A percentile compares a stretch with the other conserved stretches of the same genome.
phyloP scores from a whole-genome alignment of 2,329 filamentous ascomycete genomes.

The Corniculantispora saksenae region DNA sequence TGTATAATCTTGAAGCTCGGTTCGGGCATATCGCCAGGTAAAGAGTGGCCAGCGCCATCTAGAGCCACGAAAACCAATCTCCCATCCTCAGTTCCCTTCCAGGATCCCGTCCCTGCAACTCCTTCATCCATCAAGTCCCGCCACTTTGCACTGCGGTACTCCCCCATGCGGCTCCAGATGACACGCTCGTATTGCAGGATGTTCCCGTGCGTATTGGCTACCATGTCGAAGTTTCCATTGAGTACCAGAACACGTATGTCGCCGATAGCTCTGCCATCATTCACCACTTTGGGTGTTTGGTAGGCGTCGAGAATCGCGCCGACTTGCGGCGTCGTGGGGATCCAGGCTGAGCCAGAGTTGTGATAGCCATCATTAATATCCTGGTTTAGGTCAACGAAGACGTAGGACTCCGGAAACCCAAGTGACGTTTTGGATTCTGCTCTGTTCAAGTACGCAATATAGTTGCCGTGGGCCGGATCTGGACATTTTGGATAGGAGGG shows the following conservation, averaged over 20 bases:
- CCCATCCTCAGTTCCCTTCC: conserved; percentile 24
- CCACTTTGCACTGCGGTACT: conserved; percentile 37
- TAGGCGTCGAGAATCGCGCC: conserved; percentile 23
- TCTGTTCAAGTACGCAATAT: conserved; percentile 28
- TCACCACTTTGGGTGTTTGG: conserved; percentile 1
- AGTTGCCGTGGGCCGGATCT: conserved; percentile 23
- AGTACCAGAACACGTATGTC: conserved; percentile 26
- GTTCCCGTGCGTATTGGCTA: conserved; percentile 29
- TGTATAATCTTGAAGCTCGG: conserved; percentile 25
- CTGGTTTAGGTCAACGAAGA: conserved; percentile 88
- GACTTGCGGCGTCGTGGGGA: conserved; percentile 20
- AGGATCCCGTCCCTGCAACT: conserved; percentile 18
- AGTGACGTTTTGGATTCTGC: conserved; percentile 23
- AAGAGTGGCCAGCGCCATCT: conserved; percentile 26
- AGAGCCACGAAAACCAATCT: conserved; percentile 27
- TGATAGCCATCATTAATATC: conserved; percentile 71
- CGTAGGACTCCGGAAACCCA: conserved; percentile 62
- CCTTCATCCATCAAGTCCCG: conserved; percentile 18
- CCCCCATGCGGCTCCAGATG: conserved; percentile 45
- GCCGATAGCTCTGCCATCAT: conserved; percentile 18
- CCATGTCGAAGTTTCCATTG: conserved; percentile 28
- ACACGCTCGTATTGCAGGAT: conserved; percentile 40
- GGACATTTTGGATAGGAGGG: conserved; percentile 19
- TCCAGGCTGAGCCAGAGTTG: background rate
- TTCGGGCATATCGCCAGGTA: conserved; percentile 26